Evolutionary conservation across 805 yeast genomes (phyloP), one percentile per base, ranked within the genome.

Genomic region (Suhomyces sp.): DNA sequence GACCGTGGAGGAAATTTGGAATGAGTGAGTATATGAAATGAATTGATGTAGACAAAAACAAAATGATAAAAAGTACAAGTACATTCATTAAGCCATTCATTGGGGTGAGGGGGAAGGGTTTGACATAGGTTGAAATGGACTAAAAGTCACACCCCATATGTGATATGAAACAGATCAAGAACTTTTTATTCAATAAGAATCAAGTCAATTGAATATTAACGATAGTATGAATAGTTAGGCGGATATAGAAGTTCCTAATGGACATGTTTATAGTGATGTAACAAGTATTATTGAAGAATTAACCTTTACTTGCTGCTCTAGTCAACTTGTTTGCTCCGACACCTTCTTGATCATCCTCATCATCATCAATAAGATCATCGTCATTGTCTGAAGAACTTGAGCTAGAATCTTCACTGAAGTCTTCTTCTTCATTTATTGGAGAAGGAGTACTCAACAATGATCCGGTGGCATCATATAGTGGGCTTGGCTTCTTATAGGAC

Each of bases 401-500:
- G 39, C 60, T 51, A 10, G 59, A 48, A 25, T 54, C 60, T 25
- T 60, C 70, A 29, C 61, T 55, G 5, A 52, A 50, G n/a, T 48
- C 40, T 19, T 51, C 56, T 20, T 51, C 56, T 4, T 49, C 56
- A 5, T 48, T 51, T 18, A 13, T 27, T 14, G 20, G 14, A 25
- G 16, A 20, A 6, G 19, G 15, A 4, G 25, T 11, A 10, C 15
- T 23, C 19, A 44, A 31, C 31, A 44, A 35, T 6, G 43, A 26
- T 4, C 48, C 48, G 11, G 38, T 43, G 8, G 76, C 62, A 44
- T 73, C 77, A 50, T 83, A 82, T 36, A 82, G 56, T 5, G 86
- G 82, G 48, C 80, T 77, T 25, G 70, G 63, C 53, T 77, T 81
- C 35, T 78, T 77, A 56, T 83, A 83, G 1, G 86, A 79, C 51